These are phyloP conservation scores for Auriscalpium microsporum DNA, from an alignment of 768 basidiomycete genomes.

Conservation along the genomic window DNA sequence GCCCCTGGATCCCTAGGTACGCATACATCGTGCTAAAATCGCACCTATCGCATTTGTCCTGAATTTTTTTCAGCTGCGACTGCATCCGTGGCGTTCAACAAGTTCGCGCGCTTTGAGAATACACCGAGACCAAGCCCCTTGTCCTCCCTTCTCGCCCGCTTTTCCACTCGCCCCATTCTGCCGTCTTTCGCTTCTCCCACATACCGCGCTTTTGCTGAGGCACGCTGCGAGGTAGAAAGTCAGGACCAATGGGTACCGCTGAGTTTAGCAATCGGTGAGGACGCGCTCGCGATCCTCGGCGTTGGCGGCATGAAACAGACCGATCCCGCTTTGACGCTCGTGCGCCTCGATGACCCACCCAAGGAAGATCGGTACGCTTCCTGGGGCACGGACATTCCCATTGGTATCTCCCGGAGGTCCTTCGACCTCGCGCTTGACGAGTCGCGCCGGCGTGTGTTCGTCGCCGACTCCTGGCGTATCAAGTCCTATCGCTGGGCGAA, in stretches of 20 bases:
- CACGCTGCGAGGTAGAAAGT: background rate
- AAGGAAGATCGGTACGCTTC: background rate
- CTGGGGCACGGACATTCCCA: background rate
- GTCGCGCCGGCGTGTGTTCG: conserved; percentile 28
- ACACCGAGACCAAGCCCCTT: background rate
- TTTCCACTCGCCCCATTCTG: background rate
- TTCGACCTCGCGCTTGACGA: conserved; percentile 21
- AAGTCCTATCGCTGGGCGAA: conserved; percentile 30
- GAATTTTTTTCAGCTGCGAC: background rate
- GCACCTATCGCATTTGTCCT: background rate
- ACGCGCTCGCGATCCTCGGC: background rate
- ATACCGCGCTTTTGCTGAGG: background rate
- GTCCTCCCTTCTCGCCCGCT: background rate
- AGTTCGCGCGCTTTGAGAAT: background rate
- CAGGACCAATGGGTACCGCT: background rate
- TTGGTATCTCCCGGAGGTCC: background rate
- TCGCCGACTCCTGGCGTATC: conserved; percentile 26
- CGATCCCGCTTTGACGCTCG: background rate
- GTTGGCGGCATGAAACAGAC: background rate
- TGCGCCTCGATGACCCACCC: background rate
- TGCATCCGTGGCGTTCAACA: background rate
- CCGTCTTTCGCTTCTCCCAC: background rate
- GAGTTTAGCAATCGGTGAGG: background rate
- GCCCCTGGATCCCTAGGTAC: background rate
- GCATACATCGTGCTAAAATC: background rate